These are phyloP conservation scores for Cryphonectria parasitica DNA, from an alignment of 2,329 filamentous ascomycete genomes.

Conservation along the genomic window DNA sequence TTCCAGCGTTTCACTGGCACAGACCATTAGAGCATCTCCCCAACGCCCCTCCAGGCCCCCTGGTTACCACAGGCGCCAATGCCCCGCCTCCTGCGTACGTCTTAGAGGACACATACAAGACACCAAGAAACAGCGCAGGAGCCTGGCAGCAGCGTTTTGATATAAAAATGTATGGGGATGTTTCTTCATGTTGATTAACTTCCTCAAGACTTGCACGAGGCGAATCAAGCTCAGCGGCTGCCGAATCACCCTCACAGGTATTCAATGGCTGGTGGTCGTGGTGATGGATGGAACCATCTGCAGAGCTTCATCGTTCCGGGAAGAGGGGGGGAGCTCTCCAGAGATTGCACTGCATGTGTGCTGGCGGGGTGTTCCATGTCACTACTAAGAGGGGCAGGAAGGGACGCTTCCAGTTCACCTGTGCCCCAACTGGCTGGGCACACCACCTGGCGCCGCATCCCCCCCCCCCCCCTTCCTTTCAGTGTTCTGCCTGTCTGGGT, in stretches of 20 bases:
- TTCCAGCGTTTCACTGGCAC: constrained; percentile 10
- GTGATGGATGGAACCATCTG: constrained; percentile 4
- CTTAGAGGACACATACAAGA: background rate
- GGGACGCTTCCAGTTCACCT: constrained; percentile 6
- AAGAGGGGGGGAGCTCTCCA: constrained; percentile 4
- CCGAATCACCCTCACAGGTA: background rate
- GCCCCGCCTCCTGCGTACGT: background rate
- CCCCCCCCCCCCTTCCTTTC: background rate
- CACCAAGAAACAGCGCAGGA: background rate
- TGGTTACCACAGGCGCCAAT: background rate
- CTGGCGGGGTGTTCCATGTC: constrained; percentile 29
- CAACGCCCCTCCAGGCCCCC: background rate
- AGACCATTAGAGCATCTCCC: background rate
- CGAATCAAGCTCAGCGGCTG: no score
- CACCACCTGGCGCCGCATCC: background rate
- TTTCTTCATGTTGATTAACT: background rate
- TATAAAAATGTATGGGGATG: no score
- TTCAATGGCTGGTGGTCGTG: constrained; percentile 8
- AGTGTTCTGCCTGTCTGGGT: background rate
- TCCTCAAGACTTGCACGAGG: background rate
- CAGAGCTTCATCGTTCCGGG: constrained; percentile 16
- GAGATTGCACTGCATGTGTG: constrained; percentile 18
- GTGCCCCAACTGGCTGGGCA: constrained; percentile 27
- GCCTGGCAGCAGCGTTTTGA: background rate
- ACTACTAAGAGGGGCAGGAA: constrained; percentile 3